phyloP scores from a whole-genome alignment of 371 early-diverging fungal species.

The Mortierella sp. region DNA sequence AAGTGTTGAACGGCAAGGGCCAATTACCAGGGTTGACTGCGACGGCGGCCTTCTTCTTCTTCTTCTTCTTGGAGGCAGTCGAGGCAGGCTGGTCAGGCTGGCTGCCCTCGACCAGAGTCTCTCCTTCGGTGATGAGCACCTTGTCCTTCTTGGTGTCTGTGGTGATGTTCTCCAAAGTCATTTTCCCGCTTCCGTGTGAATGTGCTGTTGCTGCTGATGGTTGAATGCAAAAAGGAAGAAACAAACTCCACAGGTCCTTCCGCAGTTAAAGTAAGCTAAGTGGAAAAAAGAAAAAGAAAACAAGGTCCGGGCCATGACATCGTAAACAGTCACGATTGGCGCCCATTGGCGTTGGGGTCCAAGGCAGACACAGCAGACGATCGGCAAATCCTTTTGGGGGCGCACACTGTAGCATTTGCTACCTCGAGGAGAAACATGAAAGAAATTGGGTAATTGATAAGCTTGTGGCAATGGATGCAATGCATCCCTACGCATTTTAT shows the following conservation, averaged over 20 bases:
- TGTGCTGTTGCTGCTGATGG: neutral
- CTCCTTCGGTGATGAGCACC: slow-evolving; percentile 7
- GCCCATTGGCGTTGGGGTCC: neutral
- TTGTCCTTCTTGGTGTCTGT: slow-evolving; percentile 26
- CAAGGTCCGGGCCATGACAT: neutral
- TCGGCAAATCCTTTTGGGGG: slow-evolving; percentile 5
- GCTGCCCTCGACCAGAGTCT: slow-evolving; percentile 20
- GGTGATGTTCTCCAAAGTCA: slow-evolving; percentile 39
- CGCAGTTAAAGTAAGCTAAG: neutral
- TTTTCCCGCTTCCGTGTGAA: neutral
- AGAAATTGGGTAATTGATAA: no score
- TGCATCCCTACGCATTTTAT: no score
- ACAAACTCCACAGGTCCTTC: neutral
- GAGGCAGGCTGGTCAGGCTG: slow-evolving; percentile 15
- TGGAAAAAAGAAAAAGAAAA: neutral
- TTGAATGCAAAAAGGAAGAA: neutral
- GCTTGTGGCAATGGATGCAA: no score
- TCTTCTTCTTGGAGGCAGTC: slow-evolving; percentile 39
- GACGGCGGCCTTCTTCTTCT: slow-evolving; percentile 43
- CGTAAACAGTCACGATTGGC: slow-evolving; percentile 3
- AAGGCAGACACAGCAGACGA: neutral
- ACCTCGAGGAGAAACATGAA: no score
- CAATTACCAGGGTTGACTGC: slow-evolving; percentile 26
- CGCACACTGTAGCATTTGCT: neutral
- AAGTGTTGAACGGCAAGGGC: slow-evolving; percentile 1